Conservation (phyloP, 1,284 basidiomycete genomes). For the Rugosomyces carneus region DNA sequence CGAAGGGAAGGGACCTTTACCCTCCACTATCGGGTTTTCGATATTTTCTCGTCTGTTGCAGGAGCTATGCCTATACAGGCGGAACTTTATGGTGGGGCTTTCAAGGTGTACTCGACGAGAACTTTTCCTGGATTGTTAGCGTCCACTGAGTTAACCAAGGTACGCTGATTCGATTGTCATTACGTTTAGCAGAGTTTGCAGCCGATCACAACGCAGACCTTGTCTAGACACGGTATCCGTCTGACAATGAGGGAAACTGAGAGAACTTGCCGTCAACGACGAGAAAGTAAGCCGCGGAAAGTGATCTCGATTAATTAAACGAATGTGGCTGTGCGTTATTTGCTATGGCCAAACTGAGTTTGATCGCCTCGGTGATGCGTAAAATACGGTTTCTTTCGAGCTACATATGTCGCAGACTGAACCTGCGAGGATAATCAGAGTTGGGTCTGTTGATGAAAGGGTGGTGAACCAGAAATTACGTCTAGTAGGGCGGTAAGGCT, state of each 20-base stretch:
- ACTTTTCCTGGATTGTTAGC: conserved; percentile 68
- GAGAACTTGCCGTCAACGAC: conserved; percentile 42
- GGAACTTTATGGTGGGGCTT: conserved; percentile 60
- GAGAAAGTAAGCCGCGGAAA: neutral
- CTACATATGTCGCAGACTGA: conserved; percentile 30
- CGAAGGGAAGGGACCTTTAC: conserved; percentile 60
- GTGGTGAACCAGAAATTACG: conserved; percentile 39
- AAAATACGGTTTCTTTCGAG: no score
- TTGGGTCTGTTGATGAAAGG: conserved; percentile 27
- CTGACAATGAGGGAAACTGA: conserved; percentile 65
- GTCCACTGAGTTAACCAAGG: conserved; percentile 72
- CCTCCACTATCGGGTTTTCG: conserved; percentile 62
- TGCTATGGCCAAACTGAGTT: neutral
- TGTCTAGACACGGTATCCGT: conserved; percentile 62
- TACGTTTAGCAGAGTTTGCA: neutral
- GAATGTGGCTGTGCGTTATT: neutral
- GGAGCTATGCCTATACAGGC: conserved; percentile 49
- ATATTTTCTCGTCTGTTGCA: conserved; percentile 42
- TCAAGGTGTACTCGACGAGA: conserved; percentile 72
- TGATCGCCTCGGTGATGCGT: neutral
- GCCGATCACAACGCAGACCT: conserved; percentile 33
- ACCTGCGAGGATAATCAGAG: conserved; percentile 28
- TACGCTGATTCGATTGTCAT: conserved; percentile 20
- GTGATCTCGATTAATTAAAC: neutral
- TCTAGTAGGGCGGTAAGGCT: conserved; percentile 39